phyloP scores from a whole-genome alignment of 2,329 filamentous ascomycete genomes.

The Emericellopsis atlantica region DNA sequence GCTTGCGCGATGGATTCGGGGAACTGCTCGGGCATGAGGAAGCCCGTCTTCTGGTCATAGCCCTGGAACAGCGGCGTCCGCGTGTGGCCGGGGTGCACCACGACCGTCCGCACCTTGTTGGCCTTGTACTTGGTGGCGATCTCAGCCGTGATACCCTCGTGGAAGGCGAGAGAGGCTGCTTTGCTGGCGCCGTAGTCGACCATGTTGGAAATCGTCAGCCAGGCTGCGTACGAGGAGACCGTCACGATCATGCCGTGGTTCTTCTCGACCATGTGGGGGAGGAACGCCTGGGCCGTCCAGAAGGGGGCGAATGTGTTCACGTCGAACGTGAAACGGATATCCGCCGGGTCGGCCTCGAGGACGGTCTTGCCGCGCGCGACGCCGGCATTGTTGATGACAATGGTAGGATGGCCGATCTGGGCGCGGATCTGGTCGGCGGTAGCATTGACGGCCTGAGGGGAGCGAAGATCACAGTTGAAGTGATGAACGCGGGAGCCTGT shows the following conservation, averaged over 20 bases:
- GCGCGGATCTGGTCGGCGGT: constrained; percentile 39
- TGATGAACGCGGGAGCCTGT: constrained; percentile 42
- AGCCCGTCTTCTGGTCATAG: constrained; percentile 40
- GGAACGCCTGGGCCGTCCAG: constrained; percentile 52
- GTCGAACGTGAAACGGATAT: constrained; percentile 55
- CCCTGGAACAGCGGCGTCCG: constrained; percentile 22
- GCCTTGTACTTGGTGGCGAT: constrained; percentile 48
- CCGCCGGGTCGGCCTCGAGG: constrained; percentile 40
- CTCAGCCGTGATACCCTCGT: constrained; percentile 52
- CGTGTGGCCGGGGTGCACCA: constrained; percentile 42
- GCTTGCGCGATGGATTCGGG: constrained; percentile 29
- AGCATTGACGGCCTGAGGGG: constrained; percentile 34
- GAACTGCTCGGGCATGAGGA: constrained; percentile 19
- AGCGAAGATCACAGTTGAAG: constrained; percentile 60
- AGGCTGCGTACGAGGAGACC: constrained; percentile 52
- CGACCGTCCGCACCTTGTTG: constrained; percentile 50
- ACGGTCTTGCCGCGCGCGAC: constrained; percentile 49
- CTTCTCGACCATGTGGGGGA: constrained; percentile 47
- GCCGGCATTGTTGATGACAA: constrained; percentile 64
- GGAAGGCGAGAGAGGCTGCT: constrained; percentile 52
- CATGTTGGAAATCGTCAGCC: constrained; percentile 46
- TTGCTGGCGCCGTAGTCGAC: constrained; percentile 58
- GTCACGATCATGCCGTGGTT: constrained; percentile 67
- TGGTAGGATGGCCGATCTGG: constrained; percentile 49
- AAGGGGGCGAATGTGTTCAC: constrained; percentile 60